Base-by-base conservation (phyloP, 805 yeast genomes). In the Zygotorulaspora florentina region DNA sequence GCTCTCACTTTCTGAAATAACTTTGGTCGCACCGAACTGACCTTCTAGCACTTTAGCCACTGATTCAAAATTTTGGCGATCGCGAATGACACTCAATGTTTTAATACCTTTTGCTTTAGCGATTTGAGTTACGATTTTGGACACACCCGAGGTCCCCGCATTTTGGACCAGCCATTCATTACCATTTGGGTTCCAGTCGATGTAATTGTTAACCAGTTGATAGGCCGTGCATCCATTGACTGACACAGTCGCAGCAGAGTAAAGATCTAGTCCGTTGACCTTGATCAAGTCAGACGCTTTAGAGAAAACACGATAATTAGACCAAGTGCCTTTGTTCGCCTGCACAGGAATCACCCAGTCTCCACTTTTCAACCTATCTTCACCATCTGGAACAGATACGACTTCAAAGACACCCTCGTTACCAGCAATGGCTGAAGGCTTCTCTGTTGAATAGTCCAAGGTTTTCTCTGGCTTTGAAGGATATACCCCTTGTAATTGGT, bases 91-190 rank as follows among this genome's bases (percentile, higher is more conserved):
- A 50, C 87, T 83, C 54, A 93, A 76, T 9, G 96, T 87, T 57
- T 88, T 87, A 61, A 83, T 67, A 1, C 96, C 96, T 64, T 84
- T 73, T 25, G 81, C 71, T 53, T 79, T 79, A 26, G 87, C 96
- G 43, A 93, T 78, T 67, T 93, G 99, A 40, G 88, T 76, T 7
- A 96, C 98, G 56, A 85, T 82, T 55, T 88, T 81, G 5, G 96
- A 96, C 9, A 93, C 99, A 25, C 93, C 95, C 7, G 96, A 87
- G 54, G 88, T 93, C 29, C 96, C 98, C 27, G 96, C 99, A 59
- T 91, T 93, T 69, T 93, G 98, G 51, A 93, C 81, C 52, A 93
- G 79, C 96, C 96, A 93, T 64, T 90, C 90, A 34, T 70, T 71
- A 4, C 50, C 54, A n/a, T 41, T 27, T 8, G 29, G 8, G 6